Evolutionary conservation across 2,329 filamentous ascomycete species (phyloP), one percentile per base, ranked within the genome.

Genomic region (Pseudonectria foliicola): DNA sequence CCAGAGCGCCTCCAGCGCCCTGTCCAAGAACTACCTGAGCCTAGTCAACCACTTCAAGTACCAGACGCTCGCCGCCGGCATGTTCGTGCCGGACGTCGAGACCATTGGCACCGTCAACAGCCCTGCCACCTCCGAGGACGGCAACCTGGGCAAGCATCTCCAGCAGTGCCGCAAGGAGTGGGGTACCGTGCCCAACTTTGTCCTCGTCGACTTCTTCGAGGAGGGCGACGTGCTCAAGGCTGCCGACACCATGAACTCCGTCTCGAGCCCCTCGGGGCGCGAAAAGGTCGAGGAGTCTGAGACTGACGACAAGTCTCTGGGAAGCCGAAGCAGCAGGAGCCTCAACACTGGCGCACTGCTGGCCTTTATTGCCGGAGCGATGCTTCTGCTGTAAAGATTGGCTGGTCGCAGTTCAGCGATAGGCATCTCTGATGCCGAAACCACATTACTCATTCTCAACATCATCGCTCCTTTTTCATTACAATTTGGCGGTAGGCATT

Each of bases 41-140:
- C 66, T 92, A 8, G 71, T 85, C 65, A 92, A 92, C 67, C 85
- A 92, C 63, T 90, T 92, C 66, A 71, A 82, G 34, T 80, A 89
- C 64, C 63, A 69, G 38, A 60, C 54, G 5, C 54, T 77, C 14
- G 55, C 65, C n/a, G 58, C 70, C 4, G 67, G 66, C 39, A 73
- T 85, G 49, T 61, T 74, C 44, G 64, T 77, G 27, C 82, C 82
- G 3, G 73, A 82, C 45, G 64, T 71, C n/a, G 67, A 63, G 43
- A 66, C 73, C 48, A 72, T 83, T 44, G 61, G 63, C 7, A 73
- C 67, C 8, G 86, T 83, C 27, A 90, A 90, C 57, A 77, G 71
- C 25, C 65, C 78, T 7, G 67, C 61, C 10, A 77, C 73, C 3
- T 64, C 62, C 3, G 53, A 57, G 3, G 57, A 56, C 0, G 83